These are phyloP conservation scores for Diaporthe sp. DNA, from an alignment of 2,329 filamentous ascomycete genomes.

Conservation along the genomic window DNA sequence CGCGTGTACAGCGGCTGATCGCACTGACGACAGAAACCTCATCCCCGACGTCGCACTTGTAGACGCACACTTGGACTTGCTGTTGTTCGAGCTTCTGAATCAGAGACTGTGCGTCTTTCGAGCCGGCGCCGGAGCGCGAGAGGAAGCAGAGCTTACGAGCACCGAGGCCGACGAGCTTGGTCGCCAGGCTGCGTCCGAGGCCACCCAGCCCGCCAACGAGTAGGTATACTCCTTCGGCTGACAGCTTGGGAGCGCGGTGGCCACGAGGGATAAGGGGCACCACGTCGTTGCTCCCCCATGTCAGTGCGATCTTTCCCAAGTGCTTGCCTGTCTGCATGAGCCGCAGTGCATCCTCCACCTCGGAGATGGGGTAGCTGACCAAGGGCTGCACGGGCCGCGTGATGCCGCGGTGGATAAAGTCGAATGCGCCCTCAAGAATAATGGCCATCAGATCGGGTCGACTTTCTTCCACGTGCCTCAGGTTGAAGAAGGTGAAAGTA, in stretches of 20 bases:
- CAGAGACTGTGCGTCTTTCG: conserved; percentile 40
- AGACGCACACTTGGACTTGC: conserved; percentile 45
- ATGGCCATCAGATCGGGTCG: not conserved
- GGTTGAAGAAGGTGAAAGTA: conserved; percentile 51
- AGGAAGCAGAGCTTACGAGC: conserved; percentile 50
- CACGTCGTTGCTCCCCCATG: conserved; percentile 41
- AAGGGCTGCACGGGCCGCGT: conserved; percentile 36
- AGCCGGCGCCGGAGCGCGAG: conserved; percentile 47
- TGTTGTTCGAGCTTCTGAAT: conserved; percentile 43
- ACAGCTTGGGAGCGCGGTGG: conserved; percentile 13
- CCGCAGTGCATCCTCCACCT: conserved; percentile 55
- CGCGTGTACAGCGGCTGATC: conserved; percentile 10
- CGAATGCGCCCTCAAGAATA: not conserved
- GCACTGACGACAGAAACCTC: conserved; percentile 38
- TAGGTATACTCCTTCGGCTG: conserved; percentile 49
- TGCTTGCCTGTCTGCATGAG: conserved; percentile 49
- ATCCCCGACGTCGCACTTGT: conserved; percentile 50
- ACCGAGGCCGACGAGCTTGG: conserved; percentile 50
- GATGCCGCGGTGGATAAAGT: not conserved
- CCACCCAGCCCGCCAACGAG: conserved; percentile 44
- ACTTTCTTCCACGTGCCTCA: conserved; percentile 43
- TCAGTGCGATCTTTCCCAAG: conserved; percentile 52
- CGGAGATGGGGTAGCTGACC: conserved; percentile 38
- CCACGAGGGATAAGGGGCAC: not conserved
- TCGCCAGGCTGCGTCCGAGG: conserved; percentile 49